Base-by-base conservation (phyloP, 2,329 filamentous ascomycete species). In the Penicillium sp. region DNA sequence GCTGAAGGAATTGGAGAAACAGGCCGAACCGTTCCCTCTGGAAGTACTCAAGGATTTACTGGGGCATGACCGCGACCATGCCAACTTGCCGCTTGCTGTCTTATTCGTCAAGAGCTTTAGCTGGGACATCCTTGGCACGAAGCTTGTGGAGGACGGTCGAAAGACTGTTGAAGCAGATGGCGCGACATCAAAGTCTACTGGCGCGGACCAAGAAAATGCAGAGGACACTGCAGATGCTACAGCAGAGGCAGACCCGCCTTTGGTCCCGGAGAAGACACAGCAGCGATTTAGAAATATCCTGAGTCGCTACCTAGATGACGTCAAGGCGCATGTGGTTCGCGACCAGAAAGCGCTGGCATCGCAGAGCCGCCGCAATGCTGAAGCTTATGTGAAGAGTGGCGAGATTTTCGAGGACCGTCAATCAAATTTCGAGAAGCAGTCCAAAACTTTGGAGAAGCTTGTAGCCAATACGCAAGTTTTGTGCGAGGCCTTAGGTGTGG, bases 341-440 rank as follows among this genome's bases (percentile, higher is more conserved):
- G 93, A 98, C 70, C 95, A 99, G 75, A 95, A 96, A 76, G 89
- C 90, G 43, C 89, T 99, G 43, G 86, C 88, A 56, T 87, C 86
- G 28, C 95, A 99, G 78, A 92, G 91, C 57, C 91, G 93, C 65
- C 93, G 94, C 68, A 99, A 99, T 78, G 94, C 95, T 0, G 95
- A 99, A 77, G 95, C 94, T 6, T 99, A 99, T 71, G 94, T 99
- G 70, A 97, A 97, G 73, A 98, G 95, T 40, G 95, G 95, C 2
- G 95, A 99, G 74, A 94, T 99, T 5, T 98, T 99, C 66, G 95
- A 99, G 75, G 95, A 99, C 72, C 90, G 95, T 54, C 95, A 99
- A 75, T 87, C 93, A 57, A 98, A 93, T 73, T 97, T 96, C 68
- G 96, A 99, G 75, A 97, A 93, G 76, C 90, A 95, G 68, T 83